Evolutionary conservation across 2,329 filamentous ascomycete genomes (phyloP), one percentile per base, ranked within the genome.

Genomic region (Epichloe gansuensis): DNA sequence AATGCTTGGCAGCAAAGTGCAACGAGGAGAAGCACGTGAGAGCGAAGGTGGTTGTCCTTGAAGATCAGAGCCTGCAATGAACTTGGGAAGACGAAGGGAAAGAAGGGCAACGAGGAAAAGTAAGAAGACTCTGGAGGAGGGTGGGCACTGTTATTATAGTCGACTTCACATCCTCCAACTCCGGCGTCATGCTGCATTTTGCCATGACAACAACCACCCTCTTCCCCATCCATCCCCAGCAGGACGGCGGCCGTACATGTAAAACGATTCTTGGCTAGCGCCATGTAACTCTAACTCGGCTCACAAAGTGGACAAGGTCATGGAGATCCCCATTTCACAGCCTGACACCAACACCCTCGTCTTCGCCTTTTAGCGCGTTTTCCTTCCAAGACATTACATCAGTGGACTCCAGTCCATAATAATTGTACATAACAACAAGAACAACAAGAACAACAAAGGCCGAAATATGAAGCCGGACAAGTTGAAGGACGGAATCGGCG

Each of bases 141-240:
- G 54, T 45, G 50, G 54, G 47, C 46, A 51, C 45, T 28, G 4
- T 31, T 9, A 52, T 54, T 54, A 57, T 57, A 57, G 47, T 35
- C 35, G 28, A 38, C 31, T 42, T 38, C 38, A 23, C 42, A 37
- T 47, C 43, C 28, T 47, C 3, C 15, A 28, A 38, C 49, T 23
- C 12, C 12, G 49, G 5, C 28, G 13, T 9, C 8, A n/a, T n/a
- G 7, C 23, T 35, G 38, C 4, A 38, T 43, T n/a, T 50, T 25
- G 47, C 47, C 47, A 41, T 17, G 37, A 50, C 47, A 50, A 48
- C 34, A 25, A 41, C 17, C 17, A 21, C 17, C 17, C 17, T 21
- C 17, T 21, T 21, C 17, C 17, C 17, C 17, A 21, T 50, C 42
- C 52, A 46, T 48, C 46, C 46, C 46, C 46, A 39, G 46, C 46